Evolutionary conservation across 441 rosid species (phyloP).

Genomic region (Raphanus hybrid): DNA sequence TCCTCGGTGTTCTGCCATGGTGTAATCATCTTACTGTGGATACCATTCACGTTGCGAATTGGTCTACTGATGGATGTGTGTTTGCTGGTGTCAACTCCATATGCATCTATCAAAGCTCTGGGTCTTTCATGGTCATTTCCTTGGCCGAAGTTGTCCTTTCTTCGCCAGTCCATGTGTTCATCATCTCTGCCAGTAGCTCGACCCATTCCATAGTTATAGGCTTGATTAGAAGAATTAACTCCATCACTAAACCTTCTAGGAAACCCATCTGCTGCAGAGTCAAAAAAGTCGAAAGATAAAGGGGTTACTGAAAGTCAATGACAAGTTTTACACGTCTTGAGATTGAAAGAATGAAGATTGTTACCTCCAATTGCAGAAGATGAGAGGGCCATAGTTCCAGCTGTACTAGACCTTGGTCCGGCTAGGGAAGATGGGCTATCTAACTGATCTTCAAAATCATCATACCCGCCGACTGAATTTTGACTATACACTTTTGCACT

Average conservation of each 20-base stretch:
- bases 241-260: slow-evolving; percentile 68
- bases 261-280: slow-evolving; percentile 54
- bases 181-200: slow-evolving; percentile 58
- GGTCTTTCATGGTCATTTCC: slow-evolving; percentile 71
- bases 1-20: slow-evolving; percentile 99
- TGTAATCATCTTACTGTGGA: slow-evolving; percentile 55
- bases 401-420: slow-evolving; percentile 61
- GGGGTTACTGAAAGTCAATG: slow-evolving; percentile 49
- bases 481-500: slow-evolving; percentile 49
- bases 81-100: slow-evolving; percentile 80
- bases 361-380: slow-evolving; percentile 59
- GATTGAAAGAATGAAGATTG: slow-evolving; percentile 50
- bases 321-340: slow-evolving; percentile 48
- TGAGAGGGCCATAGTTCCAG: slow-evolving; percentile 49
- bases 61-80: slow-evolving; percentile 51
- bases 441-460: slow-evolving; percentile 60
- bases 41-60: slow-evolving; percentile 58
- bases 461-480: slow-evolving; percentile 53
- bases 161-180: slow-evolving; percentile 61
- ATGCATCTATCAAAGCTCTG: slow-evolving; percentile 93
- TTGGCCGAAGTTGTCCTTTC: slow-evolving; percentile 62
- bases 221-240: slow-evolving; percentile 64
- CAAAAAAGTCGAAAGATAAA: slow-evolving; percentile 53
- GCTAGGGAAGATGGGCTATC: slow-evolving; percentile 53
- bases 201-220: slow-evolving; percentile 58